A percentile compares a stretch with the other conserved stretches of the same genome.
These are phyloP conservation scores for Lactarius sp. DNA, from an alignment of 768 basidiomycete genomes.

Conservation along the genomic window DNA sequence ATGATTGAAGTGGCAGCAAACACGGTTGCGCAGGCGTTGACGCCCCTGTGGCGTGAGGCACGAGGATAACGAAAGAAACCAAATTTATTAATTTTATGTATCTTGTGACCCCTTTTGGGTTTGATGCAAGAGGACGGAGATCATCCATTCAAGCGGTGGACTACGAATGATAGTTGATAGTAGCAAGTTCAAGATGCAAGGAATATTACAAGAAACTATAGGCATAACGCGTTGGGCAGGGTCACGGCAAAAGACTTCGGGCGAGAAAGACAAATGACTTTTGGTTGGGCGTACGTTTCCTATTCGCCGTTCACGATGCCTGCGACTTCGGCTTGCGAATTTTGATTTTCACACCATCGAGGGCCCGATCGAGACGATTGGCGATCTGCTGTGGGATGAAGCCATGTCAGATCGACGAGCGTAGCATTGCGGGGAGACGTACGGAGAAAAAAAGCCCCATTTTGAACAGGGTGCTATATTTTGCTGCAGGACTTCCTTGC, in stretches of 20 bases:
- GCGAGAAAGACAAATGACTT: background rate
- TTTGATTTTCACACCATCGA: slow-evolving; percentile 16
- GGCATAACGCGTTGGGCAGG: background rate
- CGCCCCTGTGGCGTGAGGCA: slow-evolving; percentile 56
- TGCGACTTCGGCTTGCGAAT: slow-evolving; percentile 7
- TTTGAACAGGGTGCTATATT: slow-evolving; percentile 5
- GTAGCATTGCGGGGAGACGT: background rate
- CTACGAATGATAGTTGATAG: background rate
- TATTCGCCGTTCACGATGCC: background rate
- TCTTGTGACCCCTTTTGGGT: background rate
- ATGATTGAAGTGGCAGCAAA: slow-evolving; percentile 66
- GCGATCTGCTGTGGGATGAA: slow-evolving; percentile 4
- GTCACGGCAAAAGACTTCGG: background rate
- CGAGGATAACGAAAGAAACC: slow-evolving; percentile 30
- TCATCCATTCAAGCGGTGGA: background rate
- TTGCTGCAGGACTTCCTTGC: background rate
- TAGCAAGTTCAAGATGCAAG: background rate
- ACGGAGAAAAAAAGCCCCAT: slow-evolving; percentile 7
- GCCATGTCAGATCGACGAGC: background rate
- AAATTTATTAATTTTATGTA: slow-evolving; percentile 9
- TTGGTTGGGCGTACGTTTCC: background rate
- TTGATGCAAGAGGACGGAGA: background rate
- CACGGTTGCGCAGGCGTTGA: slow-evolving; percentile 69
- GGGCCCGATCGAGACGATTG: background rate
- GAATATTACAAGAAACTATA: background rate